A percentile compares a stretch with the other conserved stretches of the same genome.
phyloP scores from a whole-genome alignment of 495 filamentous ascomycete genomes.

The Penicillium subrubescens region DNA sequence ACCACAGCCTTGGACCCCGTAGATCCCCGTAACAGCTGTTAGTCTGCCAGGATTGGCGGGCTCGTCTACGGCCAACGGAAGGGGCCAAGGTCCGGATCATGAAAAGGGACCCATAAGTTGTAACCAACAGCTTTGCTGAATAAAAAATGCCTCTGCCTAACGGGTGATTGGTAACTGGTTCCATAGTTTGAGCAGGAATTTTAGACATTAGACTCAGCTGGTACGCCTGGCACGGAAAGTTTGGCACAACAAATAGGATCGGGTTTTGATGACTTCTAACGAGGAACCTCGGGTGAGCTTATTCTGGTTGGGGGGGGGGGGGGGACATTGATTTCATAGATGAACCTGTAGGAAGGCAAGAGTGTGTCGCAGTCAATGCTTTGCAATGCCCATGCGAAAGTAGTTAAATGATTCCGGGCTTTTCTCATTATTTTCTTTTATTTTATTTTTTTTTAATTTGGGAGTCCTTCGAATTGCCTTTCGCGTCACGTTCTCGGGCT shows the following conservation, averaged over 20 bases:
- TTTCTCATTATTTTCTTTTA: neutral
- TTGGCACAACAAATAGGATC: neutral
- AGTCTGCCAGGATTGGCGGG: neutral
- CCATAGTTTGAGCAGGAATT: neutral
- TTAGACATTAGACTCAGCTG: neutral
- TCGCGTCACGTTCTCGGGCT: neutral
- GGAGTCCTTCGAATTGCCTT: neutral
- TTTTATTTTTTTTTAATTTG: neutral
- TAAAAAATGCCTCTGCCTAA: constrained; percentile 6
- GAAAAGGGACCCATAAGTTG: neutral
- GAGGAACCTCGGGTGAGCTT: neutral
- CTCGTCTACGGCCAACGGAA: neutral
- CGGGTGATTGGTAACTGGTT: neutral
- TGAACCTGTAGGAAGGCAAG: neutral
- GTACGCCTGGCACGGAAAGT: neutral
- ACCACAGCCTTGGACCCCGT: neutral
- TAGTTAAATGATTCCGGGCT: neutral
- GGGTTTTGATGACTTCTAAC: neutral
- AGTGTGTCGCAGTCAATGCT: neutral
- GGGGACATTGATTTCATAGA: neutral
- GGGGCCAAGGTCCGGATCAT: neutral
- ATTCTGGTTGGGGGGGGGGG: too few relatives aligned
- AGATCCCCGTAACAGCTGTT: neutral
- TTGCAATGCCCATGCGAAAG: neutral
- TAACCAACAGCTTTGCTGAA: neutral